Evolutionary conservation across 345 rosid genomes (phyloP).

Genomic region (Geranium brycei): DNA sequence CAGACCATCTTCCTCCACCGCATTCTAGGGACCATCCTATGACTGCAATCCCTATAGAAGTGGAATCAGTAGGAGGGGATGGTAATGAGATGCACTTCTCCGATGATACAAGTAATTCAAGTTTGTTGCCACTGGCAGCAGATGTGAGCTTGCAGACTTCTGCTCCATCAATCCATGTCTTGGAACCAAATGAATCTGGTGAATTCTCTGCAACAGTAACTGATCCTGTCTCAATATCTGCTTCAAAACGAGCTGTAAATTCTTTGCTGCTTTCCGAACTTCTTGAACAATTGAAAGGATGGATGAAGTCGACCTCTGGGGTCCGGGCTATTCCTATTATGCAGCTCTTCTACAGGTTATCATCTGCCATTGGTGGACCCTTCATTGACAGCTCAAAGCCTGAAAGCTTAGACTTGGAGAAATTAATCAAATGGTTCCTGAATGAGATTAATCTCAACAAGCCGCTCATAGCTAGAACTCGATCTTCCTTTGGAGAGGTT

Average conservation of each 20-base stretch:
- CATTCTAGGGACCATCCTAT: conserved; percentile 92
- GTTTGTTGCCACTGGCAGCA: conserved; percentile 31
- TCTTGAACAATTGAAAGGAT: conserved; percentile 81
- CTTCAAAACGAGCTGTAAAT: conserved; percentile 84
- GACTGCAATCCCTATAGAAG: conserved; percentile 93
- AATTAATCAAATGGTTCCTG: conserved; percentile 76
- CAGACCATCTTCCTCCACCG: conserved; percentile 76
- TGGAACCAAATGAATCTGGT: conserved; percentile 78
- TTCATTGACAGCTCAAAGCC: conserved; percentile 84
- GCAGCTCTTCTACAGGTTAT: conserved; percentile 91
- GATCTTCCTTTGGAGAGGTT: conserved; percentile 79
- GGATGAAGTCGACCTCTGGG: conserved; percentile 87
- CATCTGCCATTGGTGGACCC: conserved; percentile 94
- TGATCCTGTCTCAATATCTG: conserved; percentile 81
- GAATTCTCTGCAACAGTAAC: conserved; percentile 60
- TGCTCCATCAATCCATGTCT: conserved; percentile 82
- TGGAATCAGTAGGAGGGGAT: conserved; percentile 75
- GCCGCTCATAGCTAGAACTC: conserved; percentile 53
- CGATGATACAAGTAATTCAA: conserved; percentile 53
- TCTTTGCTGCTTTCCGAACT: conserved; percentile 85
- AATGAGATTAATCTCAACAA: conserved; percentile 62
- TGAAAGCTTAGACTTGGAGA: conserved; percentile 70
- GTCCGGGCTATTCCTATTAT: conserved; percentile 78
- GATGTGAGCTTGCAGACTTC: conserved; percentile 42
- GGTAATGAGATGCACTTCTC: conserved; percentile 74